Base-by-base conservation (phyloP, 164 flowering plant species). In the Taxillus chinensis region DNA sequence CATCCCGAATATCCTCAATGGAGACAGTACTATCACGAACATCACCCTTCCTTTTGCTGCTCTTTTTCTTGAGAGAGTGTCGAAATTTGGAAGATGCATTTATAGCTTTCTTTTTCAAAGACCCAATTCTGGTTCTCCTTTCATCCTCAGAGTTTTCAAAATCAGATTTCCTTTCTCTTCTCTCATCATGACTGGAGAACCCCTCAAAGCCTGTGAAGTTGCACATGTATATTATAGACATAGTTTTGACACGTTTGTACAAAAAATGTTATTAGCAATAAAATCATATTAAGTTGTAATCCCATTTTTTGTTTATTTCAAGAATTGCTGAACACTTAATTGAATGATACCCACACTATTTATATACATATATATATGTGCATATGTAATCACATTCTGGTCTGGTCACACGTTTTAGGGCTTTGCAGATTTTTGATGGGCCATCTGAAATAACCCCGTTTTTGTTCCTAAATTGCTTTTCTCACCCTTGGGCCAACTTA, bases 101-200 rank as follows among this genome's bases (percentile, higher is more conserved):
- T 52, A 86, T 62, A 2, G 96, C 97, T 72, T 91, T 91, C 84
- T 86, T 86, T 71, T 83, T 89, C 63, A 88, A 60, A 39, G 83
- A 74, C 43, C 90, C 86, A 59, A 85, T 91, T 76, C 83, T 86
- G 4, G 90, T 80, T 63, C 86, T 82, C 74, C 93, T 86, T 63
- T 91, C 97, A 78, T 91, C 97, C 74, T 91, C 97, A 16, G 96
- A 88, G 68, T 73, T 81, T 62, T 88, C 97, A 79, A 82, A 83
- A 68, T 90, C 97, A 64, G 97, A 90, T 70, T 79, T 87, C 70
- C 90, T 80, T 59, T 90, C 96, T 68, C 83, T 81, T 78, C 80
- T 82, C 71, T 75, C 83, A 54, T 79, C 80, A 71, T 78, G 72
- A 38, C 77, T 68, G 4, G 75, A 79, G 37, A 69, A 73, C 13